phyloP scores from a whole-genome alignment of 345 rosid species.

The Geranium brycei region DNA sequence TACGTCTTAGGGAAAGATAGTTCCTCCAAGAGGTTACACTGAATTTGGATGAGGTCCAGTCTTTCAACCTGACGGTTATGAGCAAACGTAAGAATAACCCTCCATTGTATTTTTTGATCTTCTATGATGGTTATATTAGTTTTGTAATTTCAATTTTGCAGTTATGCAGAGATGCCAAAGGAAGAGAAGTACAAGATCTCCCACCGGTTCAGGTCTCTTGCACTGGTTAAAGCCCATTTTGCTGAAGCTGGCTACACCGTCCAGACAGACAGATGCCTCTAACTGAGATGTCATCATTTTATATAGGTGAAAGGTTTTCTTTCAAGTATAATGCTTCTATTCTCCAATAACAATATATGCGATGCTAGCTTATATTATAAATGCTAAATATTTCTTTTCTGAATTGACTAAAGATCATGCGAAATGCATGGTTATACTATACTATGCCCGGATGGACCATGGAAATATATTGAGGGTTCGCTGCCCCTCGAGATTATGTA shows the following conservation, averaged over 20 bases:
- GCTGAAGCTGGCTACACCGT: slow-evolving; percentile 54
- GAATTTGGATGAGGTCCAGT: slow-evolving; percentile 98
- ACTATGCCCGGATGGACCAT: too few relatives aligned
- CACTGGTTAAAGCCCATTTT: slow-evolving; percentile 50
- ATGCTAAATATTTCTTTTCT: too few relatives aligned
- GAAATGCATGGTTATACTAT: too few relatives aligned
- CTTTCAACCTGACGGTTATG: slow-evolving; percentile 82
- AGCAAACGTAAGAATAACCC: slow-evolving; percentile 40
- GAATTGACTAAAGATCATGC: too few relatives aligned
- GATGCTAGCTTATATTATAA: too few relatives aligned
- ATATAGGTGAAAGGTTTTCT: too few relatives aligned
- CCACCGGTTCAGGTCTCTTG: too few relatives aligned
- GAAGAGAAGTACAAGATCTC: slow-evolving; percentile 91
- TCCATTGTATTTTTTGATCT: not conserved
- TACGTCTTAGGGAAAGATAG: slow-evolving; percentile 68
- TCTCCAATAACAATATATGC: too few relatives aligned
- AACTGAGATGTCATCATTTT: slow-evolving; percentile 3
- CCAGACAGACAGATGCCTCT: slow-evolving; percentile 20
- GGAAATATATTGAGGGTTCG: too few relatives aligned
- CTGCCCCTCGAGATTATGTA: too few relatives aligned
- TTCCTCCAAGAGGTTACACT: slow-evolving; percentile 68
- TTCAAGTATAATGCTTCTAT: too few relatives aligned
- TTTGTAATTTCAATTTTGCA: slow-evolving; percentile 13
- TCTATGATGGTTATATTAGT: not conserved
- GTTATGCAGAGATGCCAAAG: slow-evolving; percentile 91